Evolutionary conservation across 495 filamentous ascomycete species (phyloP).

Genomic region (Trichoderma orchidacearum): DNA sequence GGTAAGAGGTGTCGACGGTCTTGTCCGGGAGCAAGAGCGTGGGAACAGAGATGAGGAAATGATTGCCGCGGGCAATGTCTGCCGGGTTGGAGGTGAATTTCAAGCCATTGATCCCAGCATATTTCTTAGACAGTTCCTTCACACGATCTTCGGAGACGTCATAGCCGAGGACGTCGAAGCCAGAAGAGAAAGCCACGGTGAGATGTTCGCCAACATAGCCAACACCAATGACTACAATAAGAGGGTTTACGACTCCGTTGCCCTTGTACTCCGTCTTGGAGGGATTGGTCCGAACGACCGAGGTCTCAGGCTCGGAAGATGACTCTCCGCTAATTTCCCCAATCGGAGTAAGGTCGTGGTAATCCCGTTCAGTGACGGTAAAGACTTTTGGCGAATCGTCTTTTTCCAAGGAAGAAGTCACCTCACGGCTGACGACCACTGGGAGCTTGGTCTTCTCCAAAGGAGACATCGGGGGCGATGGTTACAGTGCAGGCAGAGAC

Average conservation of each 20-base stretch:
- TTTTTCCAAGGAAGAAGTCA: no score
- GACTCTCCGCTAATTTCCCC: no score
- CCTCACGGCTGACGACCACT: no score
- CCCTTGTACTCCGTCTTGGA: no score
- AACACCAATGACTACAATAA: slow-evolving; percentile 22
- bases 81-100: slow-evolving; percentile 12
- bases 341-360: no score
- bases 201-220: slow-evolving; percentile 24
- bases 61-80: slow-evolving; percentile 12
- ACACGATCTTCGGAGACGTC: slow-evolving; percentile 17
- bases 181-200: slow-evolving; percentile 12
- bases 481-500: no score
- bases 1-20: slow-evolving; percentile 17
- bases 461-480: no score
- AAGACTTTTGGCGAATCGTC: no score
- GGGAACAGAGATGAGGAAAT: slow-evolving; percentile 24
- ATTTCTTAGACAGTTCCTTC: slow-evolving; percentile 6
- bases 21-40: slow-evolving; percentile 18
- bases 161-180: slow-evolving; percentile 18
- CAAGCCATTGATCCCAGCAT: slow-evolving; percentile 3
- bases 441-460: no score
- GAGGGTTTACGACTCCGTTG: slow-evolving; percentile 8
- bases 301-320: no score
- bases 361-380: no score
- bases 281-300: no score